A percentile compares a stretch with the other conserved stretches of the same genome.
These are phyloP conservation scores for Phytophthora quininea DNA, from an alignment of 352 stramenopile species.

Conservation along the genomic window DNA sequence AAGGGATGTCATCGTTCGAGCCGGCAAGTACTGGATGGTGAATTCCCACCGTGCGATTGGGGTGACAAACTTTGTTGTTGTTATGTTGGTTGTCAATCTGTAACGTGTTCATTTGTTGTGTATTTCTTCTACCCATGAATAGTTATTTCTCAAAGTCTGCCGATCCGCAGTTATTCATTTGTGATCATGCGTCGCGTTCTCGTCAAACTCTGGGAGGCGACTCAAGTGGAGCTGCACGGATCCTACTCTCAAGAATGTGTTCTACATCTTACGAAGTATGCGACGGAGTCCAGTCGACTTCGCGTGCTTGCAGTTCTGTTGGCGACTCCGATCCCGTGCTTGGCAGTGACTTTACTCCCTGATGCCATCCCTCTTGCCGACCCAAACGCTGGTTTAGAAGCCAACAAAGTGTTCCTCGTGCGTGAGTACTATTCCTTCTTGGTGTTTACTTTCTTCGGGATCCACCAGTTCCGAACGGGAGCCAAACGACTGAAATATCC, in stretches of 20 bases:
- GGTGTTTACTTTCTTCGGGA: constrained; percentile 20
- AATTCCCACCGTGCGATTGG: too few species aligned
- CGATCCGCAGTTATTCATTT: too few species aligned
- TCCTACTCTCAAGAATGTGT: constrained; percentile 11
- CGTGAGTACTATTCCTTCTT: constrained; percentile 18
- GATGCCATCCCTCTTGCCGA: constrained; percentile 20
- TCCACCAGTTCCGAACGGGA: constrained; percentile 16
- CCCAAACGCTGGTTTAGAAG: constrained; percentile 3
- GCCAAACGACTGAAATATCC: background rate
- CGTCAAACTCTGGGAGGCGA: constrained; percentile 5
- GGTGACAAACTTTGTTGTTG: too few species aligned
- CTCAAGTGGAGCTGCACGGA: constrained; percentile 24
- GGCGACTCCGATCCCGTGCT: constrained; percentile 16
- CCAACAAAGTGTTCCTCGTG: constrained; percentile 23
- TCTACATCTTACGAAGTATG: constrained; percentile 2
- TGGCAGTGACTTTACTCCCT: constrained; percentile 15
- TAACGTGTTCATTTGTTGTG: too few species aligned
- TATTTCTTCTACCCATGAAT: too few species aligned
- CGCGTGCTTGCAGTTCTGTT: constrained; percentile 14
- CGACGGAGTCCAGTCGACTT: background rate
- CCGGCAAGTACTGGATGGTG: too few species aligned
- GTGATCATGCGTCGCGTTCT: too few species aligned
- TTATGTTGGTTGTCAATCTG: too few species aligned
- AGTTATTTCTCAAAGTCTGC: too few species aligned
- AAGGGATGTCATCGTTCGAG: too few species aligned